Evolutionary conservation across 495 filamentous ascomycete genomes (phyloP).

Genomic region (Podospora fimiseda): DNA sequence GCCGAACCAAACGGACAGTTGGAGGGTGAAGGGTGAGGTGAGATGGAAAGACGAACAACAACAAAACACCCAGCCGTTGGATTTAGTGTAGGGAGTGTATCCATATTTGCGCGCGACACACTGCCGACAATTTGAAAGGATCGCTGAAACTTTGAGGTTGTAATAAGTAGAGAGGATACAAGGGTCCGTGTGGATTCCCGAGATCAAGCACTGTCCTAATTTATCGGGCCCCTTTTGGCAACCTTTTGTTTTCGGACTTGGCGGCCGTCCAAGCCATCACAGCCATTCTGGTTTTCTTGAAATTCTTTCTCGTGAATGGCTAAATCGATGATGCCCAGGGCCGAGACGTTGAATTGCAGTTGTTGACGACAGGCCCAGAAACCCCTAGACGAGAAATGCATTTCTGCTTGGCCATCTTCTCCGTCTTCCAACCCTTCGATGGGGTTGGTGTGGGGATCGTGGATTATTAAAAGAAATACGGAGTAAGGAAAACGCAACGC

Average conservation of each 20-base stretch:
- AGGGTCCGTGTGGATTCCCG: background rate
- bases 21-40: background rate
- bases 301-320: background rate
- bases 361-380: background rate
- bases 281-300: background rate
- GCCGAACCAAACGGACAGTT: background rate
- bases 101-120: too few species aligned
- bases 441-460: background rate
- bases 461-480: background rate
- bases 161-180: too few species aligned
- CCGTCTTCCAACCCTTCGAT: background rate
- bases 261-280: background rate
- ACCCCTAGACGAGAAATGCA: background rate
- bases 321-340: background rate
- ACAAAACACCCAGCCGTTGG: too few species aligned
- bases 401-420: background rate
- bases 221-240: background rate
- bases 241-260: background rate
- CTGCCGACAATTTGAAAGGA: too few species aligned
- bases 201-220: background rate
- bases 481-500: background rate
- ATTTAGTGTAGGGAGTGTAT: too few species aligned
- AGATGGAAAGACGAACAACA: too few species aligned
- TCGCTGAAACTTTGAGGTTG: too few species aligned
- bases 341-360: background rate